phyloP scores from a whole-genome alignment of 1,284 basidiomycete genomes.

The Leccinum proliferum region DNA sequence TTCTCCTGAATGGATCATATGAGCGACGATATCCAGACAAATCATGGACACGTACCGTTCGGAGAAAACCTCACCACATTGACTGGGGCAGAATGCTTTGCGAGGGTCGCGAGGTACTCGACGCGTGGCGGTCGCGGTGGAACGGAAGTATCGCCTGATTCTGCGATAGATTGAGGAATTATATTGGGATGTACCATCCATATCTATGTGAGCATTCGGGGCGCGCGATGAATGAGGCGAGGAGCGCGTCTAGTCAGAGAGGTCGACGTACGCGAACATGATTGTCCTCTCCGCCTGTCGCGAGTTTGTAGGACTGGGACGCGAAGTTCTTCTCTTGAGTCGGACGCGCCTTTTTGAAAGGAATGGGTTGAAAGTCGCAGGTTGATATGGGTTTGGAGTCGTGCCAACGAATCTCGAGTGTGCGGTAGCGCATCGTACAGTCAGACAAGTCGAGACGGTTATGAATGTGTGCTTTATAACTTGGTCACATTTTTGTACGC shows the following conservation, averaged over 20 bases:
- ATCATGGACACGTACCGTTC: conserved; percentile 56
- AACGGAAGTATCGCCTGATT: conserved; percentile 37
- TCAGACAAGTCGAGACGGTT: conserved; percentile 3
- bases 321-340: conserved; percentile 54
- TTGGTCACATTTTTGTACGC: neutral
- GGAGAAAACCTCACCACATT: conserved; percentile 97
- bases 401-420: conserved; percentile 92
- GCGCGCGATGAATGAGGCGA: conserved; percentile 8
- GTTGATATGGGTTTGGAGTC: conserved; percentile 92
- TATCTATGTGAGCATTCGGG: conserved; percentile 45
- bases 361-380: conserved; percentile 85
- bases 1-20: conserved; percentile 52
- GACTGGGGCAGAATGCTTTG: conserved; percentile 90
- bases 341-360: conserved; percentile 74
- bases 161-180: conserved; percentile 59
- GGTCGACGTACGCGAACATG: conserved; percentile 79
- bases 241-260: conserved; percentile 9
- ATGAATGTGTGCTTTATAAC: conserved; percentile 8
- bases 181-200: conserved; percentile 96
- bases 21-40: neutral
- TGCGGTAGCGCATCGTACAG: conserved; percentile 68
- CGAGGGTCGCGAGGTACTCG: conserved; percentile 93
- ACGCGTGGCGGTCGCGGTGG: conserved; percentile 76
- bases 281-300: conserved; percentile 96
- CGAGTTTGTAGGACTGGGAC: conserved; percentile 78